Evolutionary conservation across 208 protist species (phyloP), one percentile per base, ranked within the genome.

Genomic region (Borovskyia barvae): DNA sequence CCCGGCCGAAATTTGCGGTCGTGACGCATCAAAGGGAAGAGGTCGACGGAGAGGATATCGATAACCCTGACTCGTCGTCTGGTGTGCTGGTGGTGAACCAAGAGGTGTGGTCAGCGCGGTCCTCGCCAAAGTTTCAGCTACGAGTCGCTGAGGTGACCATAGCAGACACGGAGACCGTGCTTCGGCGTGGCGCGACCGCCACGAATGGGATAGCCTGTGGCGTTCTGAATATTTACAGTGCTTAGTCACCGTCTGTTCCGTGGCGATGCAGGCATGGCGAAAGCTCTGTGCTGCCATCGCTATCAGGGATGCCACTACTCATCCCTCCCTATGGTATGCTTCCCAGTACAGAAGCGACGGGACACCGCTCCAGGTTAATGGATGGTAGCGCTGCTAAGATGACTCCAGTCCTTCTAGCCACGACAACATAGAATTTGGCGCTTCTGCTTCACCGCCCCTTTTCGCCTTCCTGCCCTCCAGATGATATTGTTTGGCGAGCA

Each of bases 91-190:
- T 95, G 0, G 75, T 93, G 3, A 95, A 95, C 47, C 89, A 80
- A 47, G 83, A 80, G 48, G 70, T 89, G 28, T 95, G 85, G 83
- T 88, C 80, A 9, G 65, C 68, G n/a, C 89, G 88, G 15, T 63
- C 64, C 5, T 43, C 49, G 0, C 71, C 57, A 3, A 74, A 60
- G 61, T 92, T 87, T 60, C 66, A 85, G 54, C 46, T 95, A 47
- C 85, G 84, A 19, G 89, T 95, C 46, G 80, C 77, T 8, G 89
- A 95, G 68, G 76, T 95, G 20, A 92, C 85, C 1, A 83, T 95
- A n/a, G 53, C 56, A 0, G 63, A 92, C 53, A 84, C 75, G 41
- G 70, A 61, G 8, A 19, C 54, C 1, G 85, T 87, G 1, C 61
- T 78, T 46, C 62, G 61, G 14, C 75, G 72, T 14, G 88, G 88